Percentiles rank a stretch among this genome's conserved stretches.
These are phyloP conservation scores for Brassica juncea DNA, from an alignment of 345 rosid genomes.

Conservation along the genomic window DNA sequence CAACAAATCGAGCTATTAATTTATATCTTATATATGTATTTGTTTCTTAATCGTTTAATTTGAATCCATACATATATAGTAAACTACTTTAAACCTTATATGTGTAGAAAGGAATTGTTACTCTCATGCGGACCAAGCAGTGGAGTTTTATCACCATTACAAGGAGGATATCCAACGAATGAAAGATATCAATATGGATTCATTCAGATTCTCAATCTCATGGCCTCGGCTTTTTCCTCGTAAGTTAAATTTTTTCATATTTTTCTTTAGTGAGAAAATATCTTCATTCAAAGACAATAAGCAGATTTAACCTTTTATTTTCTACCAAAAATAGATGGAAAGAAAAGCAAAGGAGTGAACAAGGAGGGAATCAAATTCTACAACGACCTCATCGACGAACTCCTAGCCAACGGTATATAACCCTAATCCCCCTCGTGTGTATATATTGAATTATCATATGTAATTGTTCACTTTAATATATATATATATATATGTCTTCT, in stretches of 20 bases:
- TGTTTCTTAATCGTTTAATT: background rate
- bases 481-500: background rate
- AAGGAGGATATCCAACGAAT: slow-evolving; percentile 43
- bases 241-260: background rate
- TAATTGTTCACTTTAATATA: background rate
- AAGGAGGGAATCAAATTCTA: slow-evolving; percentile 45
- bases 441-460: background rate
- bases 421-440: background rate
- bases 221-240: slow-evolving; percentile 54
- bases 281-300: background rate
- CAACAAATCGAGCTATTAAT: background rate
- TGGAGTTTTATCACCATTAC: slow-evolving; percentile 44
- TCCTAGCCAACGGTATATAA: slow-evolving; percentile 39
- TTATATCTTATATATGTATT: background rate
- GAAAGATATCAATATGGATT: slow-evolving; percentile 43
- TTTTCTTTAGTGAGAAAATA: background rate
- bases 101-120: slow-evolving; percentile 33
- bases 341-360: slow-evolving; percentile 39
- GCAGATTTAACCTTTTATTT: background rate
- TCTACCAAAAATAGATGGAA: slow-evolving; percentile 28
- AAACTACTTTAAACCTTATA: background rate
- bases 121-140: slow-evolving; percentile 35
- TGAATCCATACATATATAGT: background rate
- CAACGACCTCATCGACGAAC: slow-evolving; percentile 48
- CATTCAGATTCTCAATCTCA: slow-evolving; percentile 54